These are phyloP conservation scores for Malus sylvestris DNA, from an alignment of 306 rosid genomes.

Conservation along the genomic window DNA sequence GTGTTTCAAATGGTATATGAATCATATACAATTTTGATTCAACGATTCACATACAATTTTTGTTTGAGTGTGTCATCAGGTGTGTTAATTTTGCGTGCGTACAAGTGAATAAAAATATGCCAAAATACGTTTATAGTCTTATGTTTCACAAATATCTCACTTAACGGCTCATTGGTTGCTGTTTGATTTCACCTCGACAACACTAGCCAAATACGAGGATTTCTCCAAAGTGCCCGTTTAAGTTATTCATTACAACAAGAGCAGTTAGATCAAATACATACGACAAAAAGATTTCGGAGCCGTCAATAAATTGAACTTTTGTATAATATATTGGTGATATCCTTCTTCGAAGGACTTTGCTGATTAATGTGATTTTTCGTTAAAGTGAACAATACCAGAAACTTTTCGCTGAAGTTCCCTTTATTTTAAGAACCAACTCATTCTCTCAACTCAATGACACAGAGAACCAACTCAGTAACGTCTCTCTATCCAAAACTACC, in stretches of 20 bases:
- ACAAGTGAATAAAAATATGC: neutral
- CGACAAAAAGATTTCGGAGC: too few species aligned
- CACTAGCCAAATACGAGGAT: neutral
- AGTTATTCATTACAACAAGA: neutral
- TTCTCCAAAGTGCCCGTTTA: neutral
- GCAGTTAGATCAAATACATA: neutral
- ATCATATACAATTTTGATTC: too few species aligned
- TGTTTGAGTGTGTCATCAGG: too few species aligned
- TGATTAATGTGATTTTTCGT: too few species aligned
- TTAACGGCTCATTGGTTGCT: neutral
- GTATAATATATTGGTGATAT: neutral
- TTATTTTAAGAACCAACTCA: neutral
- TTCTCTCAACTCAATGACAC: neutral
- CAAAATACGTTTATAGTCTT: neutral
- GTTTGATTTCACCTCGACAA: neutral
- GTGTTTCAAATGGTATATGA: too few species aligned
- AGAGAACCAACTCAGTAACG: neutral
- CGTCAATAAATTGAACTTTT: too few species aligned
- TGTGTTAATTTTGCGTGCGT: too few species aligned
- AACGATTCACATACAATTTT: too few species aligned
- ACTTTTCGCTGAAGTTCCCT: accelerated
- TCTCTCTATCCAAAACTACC: neutral
- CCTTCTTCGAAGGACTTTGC: neutral
- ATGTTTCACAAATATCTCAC: too few species aligned
- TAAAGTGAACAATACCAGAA: too few species aligned